phyloP scores from a whole-genome alignment of 345 rosid genomes.

The Rhodomyrtus tomentosa region DNA sequence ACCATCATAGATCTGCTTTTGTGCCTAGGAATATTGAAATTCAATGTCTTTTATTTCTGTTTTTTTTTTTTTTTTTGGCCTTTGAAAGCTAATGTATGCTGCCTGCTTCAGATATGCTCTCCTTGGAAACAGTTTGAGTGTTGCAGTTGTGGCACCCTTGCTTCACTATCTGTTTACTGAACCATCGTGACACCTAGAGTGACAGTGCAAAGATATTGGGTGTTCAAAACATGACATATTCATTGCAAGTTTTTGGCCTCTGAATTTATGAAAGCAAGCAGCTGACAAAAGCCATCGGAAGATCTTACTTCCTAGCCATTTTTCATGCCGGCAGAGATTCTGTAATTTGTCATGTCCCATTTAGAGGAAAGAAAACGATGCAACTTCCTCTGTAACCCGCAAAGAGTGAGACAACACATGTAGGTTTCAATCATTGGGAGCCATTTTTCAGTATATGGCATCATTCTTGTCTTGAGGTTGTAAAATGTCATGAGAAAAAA shows the following conservation, averaged over 20 bases:
- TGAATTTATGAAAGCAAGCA: neutral
- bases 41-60: neutral
- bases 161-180: slow-evolving; percentile 55
- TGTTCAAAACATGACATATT: neutral
- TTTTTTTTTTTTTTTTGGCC: neutral
- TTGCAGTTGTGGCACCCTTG: slow-evolving; percentile 82
- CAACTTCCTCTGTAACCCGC: neutral
- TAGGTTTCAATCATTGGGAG: neutral
- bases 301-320: neutral
- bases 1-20: neutral
- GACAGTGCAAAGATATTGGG: neutral
- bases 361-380: neutral
- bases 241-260: neutral
- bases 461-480: neutral
- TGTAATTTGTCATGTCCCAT: neutral
- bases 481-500: neutral
- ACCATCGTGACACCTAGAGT: slow-evolving; percentile 2
- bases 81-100: neutral
- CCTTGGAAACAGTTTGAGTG: slow-evolving; percentile 87
- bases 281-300: neutral
- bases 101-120: slow-evolving; percentile 61
- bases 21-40: neutral
- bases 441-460: neutral
- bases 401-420: neutral
- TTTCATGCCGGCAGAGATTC: neutral